phyloP scores from a whole-genome alignment of 2,329 filamentous ascomycete species.

The Aspergillus fijiensis region DNA sequence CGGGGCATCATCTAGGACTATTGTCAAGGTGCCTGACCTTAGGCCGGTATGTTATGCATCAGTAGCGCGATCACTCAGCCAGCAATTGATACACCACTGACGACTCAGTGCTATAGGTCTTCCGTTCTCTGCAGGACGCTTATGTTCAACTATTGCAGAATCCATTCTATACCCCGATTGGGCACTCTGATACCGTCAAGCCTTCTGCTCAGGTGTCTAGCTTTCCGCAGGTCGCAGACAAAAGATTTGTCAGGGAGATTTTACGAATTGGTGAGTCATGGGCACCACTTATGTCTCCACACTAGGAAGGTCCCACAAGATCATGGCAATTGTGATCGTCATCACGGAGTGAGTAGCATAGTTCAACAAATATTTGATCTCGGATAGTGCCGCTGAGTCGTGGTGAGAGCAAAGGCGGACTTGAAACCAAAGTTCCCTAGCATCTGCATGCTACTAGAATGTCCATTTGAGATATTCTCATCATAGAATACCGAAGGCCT shows the following conservation, averaged over 20 bases:
- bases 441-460: neutral
- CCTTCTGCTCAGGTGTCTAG: slow-evolving; percentile 43
- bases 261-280: slow-evolving; percentile 81
- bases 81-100: neutral
- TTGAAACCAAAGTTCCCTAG: neutral
- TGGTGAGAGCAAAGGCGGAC: neutral
- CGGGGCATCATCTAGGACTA: slow-evolving; percentile 52
- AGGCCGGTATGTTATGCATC: slow-evolving; percentile 62
- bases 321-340: slow-evolving; percentile 58
- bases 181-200: slow-evolving; percentile 63
- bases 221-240: slow-evolving; percentile 72
- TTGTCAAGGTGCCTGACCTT: slow-evolving; percentile 80
- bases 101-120: slow-evolving; percentile 56
- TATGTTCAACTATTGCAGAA: slow-evolving; percentile 89
- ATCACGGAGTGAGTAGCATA: neutral
- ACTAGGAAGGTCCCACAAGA: slow-evolving; percentile 64
- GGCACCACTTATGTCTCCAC: slow-evolving; percentile 63
- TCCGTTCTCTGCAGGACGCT: slow-evolving; percentile 86
- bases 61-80: neutral
- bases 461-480: neutral
- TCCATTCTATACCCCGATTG: slow-evolving; percentile 89
- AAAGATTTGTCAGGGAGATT: slow-evolving; percentile 77
- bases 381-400: neutral
- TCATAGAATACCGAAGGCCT: neutral
- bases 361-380: neutral